Evolutionary conservation across 2,329 filamentous ascomycete genomes (phyloP).

Genomic region (Neonectria sp.): DNA sequence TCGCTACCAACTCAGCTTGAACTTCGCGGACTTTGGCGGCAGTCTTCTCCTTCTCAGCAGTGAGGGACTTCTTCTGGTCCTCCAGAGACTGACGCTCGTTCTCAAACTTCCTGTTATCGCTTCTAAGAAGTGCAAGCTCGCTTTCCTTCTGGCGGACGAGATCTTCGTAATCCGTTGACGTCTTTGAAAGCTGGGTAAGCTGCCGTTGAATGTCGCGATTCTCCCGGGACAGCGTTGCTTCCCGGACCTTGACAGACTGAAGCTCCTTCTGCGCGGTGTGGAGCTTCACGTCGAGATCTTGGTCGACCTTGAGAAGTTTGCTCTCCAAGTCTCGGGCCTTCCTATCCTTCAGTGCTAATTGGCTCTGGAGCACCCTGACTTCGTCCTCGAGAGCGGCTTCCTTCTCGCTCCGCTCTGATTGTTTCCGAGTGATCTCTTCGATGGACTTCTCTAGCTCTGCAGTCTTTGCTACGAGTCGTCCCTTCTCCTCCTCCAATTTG

Average conservation of each 20-base stretch:
- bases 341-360: constrained; percentile 88
- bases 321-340: constrained; percentile 90
- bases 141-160: constrained; percentile 94
- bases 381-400: constrained; percentile 86
- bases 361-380: constrained; percentile 91
- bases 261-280: constrained; percentile 85
- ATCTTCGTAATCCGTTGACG: constrained; percentile 95
- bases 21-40: constrained; percentile 83
- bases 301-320: constrained; percentile 87
- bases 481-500: constrained; percentile 89
- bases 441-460: constrained; percentile 80
- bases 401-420: constrained; percentile 81
- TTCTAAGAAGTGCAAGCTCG: constrained; percentile 87
- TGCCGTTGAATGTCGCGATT: constrained; percentile 88
- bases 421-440: constrained; percentile 77
- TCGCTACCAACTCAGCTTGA: constrained; percentile 89
- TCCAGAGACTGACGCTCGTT: constrained; percentile 85
- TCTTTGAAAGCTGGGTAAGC: constrained; percentile 88
- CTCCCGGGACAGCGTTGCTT: constrained; percentile 84
- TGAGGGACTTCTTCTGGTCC: constrained; percentile 80
- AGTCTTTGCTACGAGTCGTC: constrained; percentile 77
- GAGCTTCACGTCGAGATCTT: constrained; percentile 90
- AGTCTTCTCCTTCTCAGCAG: constrained; percentile 84
- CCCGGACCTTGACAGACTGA: constrained; percentile 78
- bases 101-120: constrained; percentile 87